Evolutionary conservation across 164 flowering plant species (phyloP).

Genomic region (Malania oleifera): DNA sequence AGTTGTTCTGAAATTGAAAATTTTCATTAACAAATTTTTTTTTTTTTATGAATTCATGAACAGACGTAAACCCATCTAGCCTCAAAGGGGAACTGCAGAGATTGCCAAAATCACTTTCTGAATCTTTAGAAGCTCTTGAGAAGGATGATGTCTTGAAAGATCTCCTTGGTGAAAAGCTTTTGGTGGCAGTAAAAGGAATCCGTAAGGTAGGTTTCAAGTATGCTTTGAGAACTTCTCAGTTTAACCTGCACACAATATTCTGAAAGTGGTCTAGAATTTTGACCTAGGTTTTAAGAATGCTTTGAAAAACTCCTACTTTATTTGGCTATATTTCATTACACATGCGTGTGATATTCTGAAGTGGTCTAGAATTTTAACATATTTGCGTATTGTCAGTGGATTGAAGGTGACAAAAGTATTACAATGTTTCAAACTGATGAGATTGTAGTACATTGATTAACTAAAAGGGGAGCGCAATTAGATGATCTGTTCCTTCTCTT

Average conservation of each 20-base stretch:
- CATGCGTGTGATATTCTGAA: not conserved
- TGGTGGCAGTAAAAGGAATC: constrained; percentile 63
- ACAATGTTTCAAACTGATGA: not conserved
- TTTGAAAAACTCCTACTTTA: too few relatives aligned
- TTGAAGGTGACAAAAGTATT: not conserved
- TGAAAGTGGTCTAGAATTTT: not conserved
- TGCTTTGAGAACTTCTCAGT: too few relatives aligned
- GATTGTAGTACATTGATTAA: not conserved
- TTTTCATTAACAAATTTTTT: not conserved
- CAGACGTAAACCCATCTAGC: constrained; percentile 64
- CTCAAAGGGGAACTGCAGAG: constrained; percentile 38
- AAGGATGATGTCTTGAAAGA: constrained; percentile 51
- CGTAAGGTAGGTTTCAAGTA: constrained; percentile 56
- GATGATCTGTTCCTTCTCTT: not conserved
- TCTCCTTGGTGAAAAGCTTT: constrained; percentile 68
- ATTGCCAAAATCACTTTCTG: constrained; percentile 69
- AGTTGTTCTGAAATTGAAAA: too few relatives aligned
- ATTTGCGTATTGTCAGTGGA: not conserved
- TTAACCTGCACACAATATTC: too few relatives aligned
- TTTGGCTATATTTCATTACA: too few relatives aligned
- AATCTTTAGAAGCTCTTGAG: constrained; percentile 71
- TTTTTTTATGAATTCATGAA: constrained; percentile 11
- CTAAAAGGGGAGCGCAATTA: too few relatives aligned
- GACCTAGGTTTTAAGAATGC: too few relatives aligned
- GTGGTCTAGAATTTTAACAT: not conserved